Base-by-base conservation (phyloP, 768 basidiomycete species). In the Pilatotrama ljubarskyi region DNA sequence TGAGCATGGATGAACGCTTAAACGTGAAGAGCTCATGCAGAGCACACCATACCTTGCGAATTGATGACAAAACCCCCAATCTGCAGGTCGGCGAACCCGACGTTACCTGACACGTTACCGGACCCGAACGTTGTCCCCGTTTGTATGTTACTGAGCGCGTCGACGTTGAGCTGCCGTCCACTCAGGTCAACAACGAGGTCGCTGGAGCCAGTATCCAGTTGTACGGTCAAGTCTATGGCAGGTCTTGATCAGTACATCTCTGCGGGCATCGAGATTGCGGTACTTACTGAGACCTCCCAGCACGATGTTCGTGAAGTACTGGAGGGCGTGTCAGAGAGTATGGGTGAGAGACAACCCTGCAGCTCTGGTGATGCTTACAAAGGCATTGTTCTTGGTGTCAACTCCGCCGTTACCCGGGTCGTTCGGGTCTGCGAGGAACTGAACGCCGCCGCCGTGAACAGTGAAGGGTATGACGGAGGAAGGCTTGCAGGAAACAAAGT, bases 41-140 rank as follows among this genome's bases (percentile, higher is more conserved):
- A 73, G 4, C 84, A 86, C 83, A 84, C 89, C 35, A 86, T 90
- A 64, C 88, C 84, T 55, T 87, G 89, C 14, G 24, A 25, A 72
- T 90, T 91, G 84, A 71, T 63, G 47, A 75, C 63, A 2, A 58
- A 32, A 51, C 76, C 73, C 18, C 76, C 79, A 11, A 81, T 68
- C 2, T 66, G 51, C 14, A 81, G 72, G 20, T 72, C 57, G 0
- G 71, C 74, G 40, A 74, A 78, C 1, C 63, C 70, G 49, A 81
- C 70, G 35, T 64, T 66, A 7, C 79, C 79, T 3, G 56, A 63
- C 0, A 75, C 76, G 15, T 68, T 68, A 15, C 79, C 79, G n/a
- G 73, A 65, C 18, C 77, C 78, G 60, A 77, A 80, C 18, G 72
- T 70, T 36, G 73, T 64, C 46, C 69, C 69, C 1, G 72, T 63